Conservation (phyloP, 805 yeast genomes). For the Zygotorulaspora florentina region DNA sequence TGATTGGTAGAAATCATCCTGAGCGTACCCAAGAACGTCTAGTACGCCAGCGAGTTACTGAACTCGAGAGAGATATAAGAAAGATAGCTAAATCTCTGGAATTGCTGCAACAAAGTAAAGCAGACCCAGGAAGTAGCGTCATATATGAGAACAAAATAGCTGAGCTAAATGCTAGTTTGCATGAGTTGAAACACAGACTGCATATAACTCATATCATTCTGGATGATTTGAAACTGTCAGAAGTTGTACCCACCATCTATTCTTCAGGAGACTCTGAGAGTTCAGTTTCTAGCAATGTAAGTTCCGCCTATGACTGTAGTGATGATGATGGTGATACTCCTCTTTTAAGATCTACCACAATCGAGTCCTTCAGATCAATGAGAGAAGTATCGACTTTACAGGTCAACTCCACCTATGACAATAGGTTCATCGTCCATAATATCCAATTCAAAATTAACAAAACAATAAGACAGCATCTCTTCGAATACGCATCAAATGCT, state of each 20-base stretch:
- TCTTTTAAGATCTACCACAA: slow-evolving; percentile 21
- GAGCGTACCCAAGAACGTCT: slow-evolving; percentile 50
- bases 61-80: slow-evolving; percentile 39
- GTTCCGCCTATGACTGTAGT: background rate
- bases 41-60: slow-evolving; percentile 39
- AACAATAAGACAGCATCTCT: slow-evolving; percentile 44
- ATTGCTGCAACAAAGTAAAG: background rate
- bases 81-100: slow-evolving; percentile 14
- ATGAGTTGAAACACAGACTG: slow-evolving; percentile 34
- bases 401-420: slow-evolving; percentile 43
- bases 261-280: slow-evolving; percentile 20
- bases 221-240: slow-evolving; percentile 31
- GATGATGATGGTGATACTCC: slow-evolving; percentile 3
- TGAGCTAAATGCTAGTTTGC: slow-evolving; percentile 26
- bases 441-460: slow-evolving; percentile 54
- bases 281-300: slow-evolving; percentile 8
- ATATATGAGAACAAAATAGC: slow-evolving; percentile 12
- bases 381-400: slow-evolving; percentile 27
- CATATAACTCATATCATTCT: slow-evolving; percentile 32
- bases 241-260: slow-evolving; percentile 14
- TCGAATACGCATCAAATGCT: slow-evolving; percentile 44
- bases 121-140: background rate
- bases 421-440: slow-evolving; percentile 54
- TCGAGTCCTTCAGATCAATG: slow-evolving; percentile 33
- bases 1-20: slow-evolving; percentile 50